Evolutionary conservation across 1,284 basidiomycete species (phyloP).

Genomic region (Filobasidium uniguttulatum): DNA sequence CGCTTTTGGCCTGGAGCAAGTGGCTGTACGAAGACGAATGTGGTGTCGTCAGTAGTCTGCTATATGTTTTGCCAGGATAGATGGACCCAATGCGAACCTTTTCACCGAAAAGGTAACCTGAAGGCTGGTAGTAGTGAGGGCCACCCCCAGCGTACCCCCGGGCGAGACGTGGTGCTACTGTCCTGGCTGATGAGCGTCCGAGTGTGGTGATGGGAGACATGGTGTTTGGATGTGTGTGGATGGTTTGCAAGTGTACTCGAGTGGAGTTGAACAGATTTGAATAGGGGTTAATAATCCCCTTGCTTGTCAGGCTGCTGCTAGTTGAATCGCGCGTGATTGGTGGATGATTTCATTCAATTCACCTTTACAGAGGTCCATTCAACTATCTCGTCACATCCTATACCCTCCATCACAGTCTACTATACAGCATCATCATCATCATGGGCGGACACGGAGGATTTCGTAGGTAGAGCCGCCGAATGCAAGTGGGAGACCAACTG

Average conservation of each 20-base stretch:
- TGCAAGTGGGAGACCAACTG: neutral
- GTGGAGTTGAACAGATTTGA: too few relatives aligned
- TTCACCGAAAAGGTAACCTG: constrained; percentile 75
- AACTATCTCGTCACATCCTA: neutral
- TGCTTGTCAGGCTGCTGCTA: neutral
- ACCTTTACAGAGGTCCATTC: too few relatives aligned
- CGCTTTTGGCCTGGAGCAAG: constrained; percentile 56
- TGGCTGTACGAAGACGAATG: neutral
- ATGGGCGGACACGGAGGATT: constrained; percentile 28
- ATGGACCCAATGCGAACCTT: constrained; percentile 46
- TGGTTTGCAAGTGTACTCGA: too few relatives aligned
- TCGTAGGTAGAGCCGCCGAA: constrained; percentile 15
- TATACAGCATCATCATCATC: neutral
- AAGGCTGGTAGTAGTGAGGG: constrained; percentile 73
- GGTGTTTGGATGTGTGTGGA: too few relatives aligned
- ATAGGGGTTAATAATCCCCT: too few relatives aligned
- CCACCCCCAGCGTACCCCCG: constrained; percentile 32
- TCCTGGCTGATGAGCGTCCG: neutral
- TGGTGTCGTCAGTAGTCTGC: neutral
- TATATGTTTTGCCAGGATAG: neutral
- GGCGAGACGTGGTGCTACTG: neutral
- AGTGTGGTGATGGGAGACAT: too few relatives aligned
- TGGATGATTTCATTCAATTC: too few relatives aligned
- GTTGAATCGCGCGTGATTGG: neutral
- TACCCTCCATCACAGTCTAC: neutral